Evolutionary conservation across 164 flowering plant species (phyloP).

Genomic region (Tetracentron sinense): DNA sequence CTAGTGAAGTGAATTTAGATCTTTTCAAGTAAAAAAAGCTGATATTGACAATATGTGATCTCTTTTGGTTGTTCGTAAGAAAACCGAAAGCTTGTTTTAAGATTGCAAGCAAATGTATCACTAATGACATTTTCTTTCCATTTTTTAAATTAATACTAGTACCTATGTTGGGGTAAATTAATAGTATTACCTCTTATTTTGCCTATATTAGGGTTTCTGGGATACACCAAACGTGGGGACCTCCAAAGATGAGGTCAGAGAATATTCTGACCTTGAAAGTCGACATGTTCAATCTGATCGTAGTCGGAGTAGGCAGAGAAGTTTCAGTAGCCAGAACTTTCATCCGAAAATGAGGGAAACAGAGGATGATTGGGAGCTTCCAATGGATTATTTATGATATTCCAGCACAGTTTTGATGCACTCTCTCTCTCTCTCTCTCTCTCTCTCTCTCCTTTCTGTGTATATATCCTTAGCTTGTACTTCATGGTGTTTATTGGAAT

Average conservation of each 20-base stretch:
- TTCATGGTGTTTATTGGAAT: too few relatives aligned
- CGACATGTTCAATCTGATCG: slow-evolving; percentile 10
- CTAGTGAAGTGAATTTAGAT: too few relatives aligned
- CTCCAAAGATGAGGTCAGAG: slow-evolving; percentile 26
- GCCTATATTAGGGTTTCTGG: slow-evolving; percentile 52
- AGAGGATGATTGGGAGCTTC: slow-evolving; percentile 63
- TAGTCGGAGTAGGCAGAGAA: slow-evolving; percentile 12
- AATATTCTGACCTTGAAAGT: slow-evolving; percentile 26
- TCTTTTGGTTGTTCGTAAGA: neutral
- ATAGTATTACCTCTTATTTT: neutral
- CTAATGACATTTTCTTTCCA: neutral
- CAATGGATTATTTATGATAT: slow-evolving; percentile 55
- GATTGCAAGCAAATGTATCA: neutral
- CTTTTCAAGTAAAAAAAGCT: neutral
- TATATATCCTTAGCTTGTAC: neutral
- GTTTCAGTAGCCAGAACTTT: slow-evolving; percentile 11
- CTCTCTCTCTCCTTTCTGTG: neutral
- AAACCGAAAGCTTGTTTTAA: too few relatives aligned
- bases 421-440: too few relatives aligned
- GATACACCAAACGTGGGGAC: slow-evolving; percentile 26
- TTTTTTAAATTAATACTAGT: too few relatives aligned
- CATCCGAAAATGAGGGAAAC: slow-evolving; percentile 18
- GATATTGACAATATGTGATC: neutral
- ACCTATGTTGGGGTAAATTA: neutral
- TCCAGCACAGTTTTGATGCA: neutral